Conservation (phyloP, 1,139 yeast species). For the Zygoascus sp. region DNA sequence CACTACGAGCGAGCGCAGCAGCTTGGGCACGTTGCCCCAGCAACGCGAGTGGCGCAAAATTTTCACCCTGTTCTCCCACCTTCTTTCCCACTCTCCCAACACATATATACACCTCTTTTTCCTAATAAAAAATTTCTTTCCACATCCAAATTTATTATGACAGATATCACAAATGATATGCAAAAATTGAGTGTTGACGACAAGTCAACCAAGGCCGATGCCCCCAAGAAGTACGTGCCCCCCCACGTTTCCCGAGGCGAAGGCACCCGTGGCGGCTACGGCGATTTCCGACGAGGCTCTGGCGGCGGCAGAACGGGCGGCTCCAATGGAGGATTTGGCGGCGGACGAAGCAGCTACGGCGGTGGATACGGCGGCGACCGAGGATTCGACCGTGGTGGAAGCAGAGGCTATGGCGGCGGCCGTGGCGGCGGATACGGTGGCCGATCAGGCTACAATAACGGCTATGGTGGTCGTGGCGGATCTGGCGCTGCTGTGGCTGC, state of each 20-base stretch:
- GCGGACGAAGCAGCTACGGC: conserved; percentile 18
- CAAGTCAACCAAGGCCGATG: conserved; percentile 26
- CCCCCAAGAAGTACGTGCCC: conserved; percentile 50
- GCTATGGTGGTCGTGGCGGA: conserved; percentile 33
- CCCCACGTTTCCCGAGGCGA: conserved; percentile 49
- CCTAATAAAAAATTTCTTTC: conserved; percentile 5
- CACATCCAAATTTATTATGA: conserved; percentile 31
- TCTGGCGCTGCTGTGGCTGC: conserved; percentile 38
- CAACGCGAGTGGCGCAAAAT: conserved; percentile 7
- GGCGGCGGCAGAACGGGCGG: conserved; percentile 23
- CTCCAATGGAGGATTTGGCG: conserved; percentile 17
- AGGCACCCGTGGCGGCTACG: conserved; percentile 23
- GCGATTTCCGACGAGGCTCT: conserved; percentile 20
- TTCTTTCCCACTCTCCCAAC: neutral
- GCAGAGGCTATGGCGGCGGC: conserved; percentile 29
- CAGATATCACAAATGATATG: conserved; percentile 42
- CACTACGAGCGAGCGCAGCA: too few species aligned
- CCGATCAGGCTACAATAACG: conserved; percentile 29
- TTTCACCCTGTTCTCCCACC: neutral
- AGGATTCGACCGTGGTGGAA: conserved; percentile 33
- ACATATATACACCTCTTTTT: conserved; percentile 1
- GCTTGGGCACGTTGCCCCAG: too few species aligned
- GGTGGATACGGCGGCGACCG: conserved; percentile 23
- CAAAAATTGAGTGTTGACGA: conserved; percentile 41
- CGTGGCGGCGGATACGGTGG: conserved; percentile 25